Evolutionary conservation across 768 basidiomycete genomes (phyloP), one percentile per base, ranked within the genome.

Genomic region (Boletus vinaceobasis): DNA sequence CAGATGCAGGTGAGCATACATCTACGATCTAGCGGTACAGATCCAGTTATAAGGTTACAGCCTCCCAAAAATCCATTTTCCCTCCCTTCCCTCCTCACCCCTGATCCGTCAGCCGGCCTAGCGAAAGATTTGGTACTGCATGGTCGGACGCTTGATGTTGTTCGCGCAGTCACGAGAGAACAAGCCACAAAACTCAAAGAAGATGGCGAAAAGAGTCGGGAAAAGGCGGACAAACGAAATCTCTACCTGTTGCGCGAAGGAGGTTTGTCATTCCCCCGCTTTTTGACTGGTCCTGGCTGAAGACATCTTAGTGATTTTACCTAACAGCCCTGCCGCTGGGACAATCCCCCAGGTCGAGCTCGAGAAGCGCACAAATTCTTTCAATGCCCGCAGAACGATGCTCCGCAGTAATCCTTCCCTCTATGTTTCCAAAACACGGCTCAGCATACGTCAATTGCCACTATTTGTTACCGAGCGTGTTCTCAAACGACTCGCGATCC

Each of bases 181-280:
- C 81, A 89, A 60, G 97, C 97, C 7, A 80, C 83, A 5, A 89
- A 88, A 69, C 80, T 98, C 44, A 91, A 89, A 66, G 94, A 97
- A 57, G 90, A 87, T 17, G 87, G 89, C 4, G 94, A 95, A 67
- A 86, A 84, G 65, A 78, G 81, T 56, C 79, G 93, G 45, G 85
- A 93, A 71, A 95, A 95, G 71, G 86, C 87, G 1, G 97, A 99
- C 72, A 95, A 96, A 69, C 82, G 96, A 23, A 97, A 98, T 67
- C 84, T 97, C 67, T 98, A 99, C 69, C 83, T 99, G 55, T 80
- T 99, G 61, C 84, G 92, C 13, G 97, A 99, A 82, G 97, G 97
- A 77, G 91, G 95, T 91, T 65, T 61, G 73, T 29, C 7, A 35
- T 48, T 37, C 29, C 52, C 5, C 49, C 47, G 17, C 26, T 19